A percentile compares a stretch with the other conserved stretches of the same genome.
phyloP scores from a whole-genome alignment of 257 asterid genomes.

The Forsythia viridissima region DNA sequence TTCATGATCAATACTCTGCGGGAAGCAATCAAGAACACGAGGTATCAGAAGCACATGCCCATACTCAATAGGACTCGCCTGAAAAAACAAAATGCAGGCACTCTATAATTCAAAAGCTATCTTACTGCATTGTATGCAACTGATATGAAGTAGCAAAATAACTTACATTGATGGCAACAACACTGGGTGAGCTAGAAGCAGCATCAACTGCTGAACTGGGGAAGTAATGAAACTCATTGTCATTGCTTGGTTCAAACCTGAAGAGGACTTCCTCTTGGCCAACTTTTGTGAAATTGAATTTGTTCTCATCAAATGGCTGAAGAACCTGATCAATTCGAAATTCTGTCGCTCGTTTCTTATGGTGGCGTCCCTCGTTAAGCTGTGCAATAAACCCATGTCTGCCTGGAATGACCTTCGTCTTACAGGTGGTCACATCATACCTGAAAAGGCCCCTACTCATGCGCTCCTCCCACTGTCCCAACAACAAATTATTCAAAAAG shows the following conservation, averaged over 20 bases:
- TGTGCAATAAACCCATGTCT: constrained; percentile 69
- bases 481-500: constrained; percentile 45
- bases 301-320: constrained; percentile 67
- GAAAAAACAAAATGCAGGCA: constrained; percentile 17
- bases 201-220: constrained; percentile 32
- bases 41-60: constrained; percentile 83
- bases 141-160: constrained; percentile 16
- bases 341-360: constrained; percentile 75
- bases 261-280: constrained; percentile 82
- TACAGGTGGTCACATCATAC: constrained; percentile 73
- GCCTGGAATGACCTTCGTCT: constrained; percentile 65
- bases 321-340: constrained; percentile 73
- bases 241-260: constrained; percentile 60
- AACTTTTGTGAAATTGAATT: constrained; percentile 69
- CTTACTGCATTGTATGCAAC: neutral
- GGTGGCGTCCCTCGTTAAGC: constrained; percentile 85
- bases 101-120: constrained; percentile 17
- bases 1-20: constrained; percentile 56
- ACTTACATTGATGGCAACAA: constrained; percentile 70
- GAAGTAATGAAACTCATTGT: constrained; percentile 31
- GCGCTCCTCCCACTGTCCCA: constrained; percentile 79
- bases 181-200: constrained; percentile 46
- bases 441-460: constrained; percentile 61
- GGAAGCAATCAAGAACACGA: constrained; percentile 59
- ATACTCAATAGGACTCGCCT: constrained; percentile 90